These are phyloP conservation scores for Dioscorea cayenensis DNA, from an alignment of 116 monocot genomes.

Conservation along the genomic window DNA sequence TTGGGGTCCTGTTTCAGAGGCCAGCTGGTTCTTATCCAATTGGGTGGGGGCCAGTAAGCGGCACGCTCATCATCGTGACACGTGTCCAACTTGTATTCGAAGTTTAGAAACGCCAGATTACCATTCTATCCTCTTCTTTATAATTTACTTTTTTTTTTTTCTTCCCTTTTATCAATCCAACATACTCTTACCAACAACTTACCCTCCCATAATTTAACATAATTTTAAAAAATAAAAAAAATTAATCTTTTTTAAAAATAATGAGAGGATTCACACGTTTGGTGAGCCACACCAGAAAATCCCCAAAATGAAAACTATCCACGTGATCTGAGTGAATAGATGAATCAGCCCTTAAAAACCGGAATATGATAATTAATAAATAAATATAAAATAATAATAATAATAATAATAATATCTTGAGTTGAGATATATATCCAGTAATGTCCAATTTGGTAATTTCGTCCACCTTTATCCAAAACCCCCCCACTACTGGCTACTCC, in stretches of 20 bases:
- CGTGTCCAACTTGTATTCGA: background rate
- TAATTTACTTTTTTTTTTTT: background rate
- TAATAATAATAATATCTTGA: too few relatives aligned
- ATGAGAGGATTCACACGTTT: too few relatives aligned
- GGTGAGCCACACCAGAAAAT: too few relatives aligned
- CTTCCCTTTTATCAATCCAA: too few relatives aligned
- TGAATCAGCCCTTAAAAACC: background rate
- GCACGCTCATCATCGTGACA: background rate
- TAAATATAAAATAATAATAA: too few relatives aligned
- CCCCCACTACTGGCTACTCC: background rate
- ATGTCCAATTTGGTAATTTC: background rate
- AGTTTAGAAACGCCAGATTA: background rate
- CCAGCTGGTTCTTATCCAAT: background rate
- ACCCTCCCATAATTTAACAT: too few relatives aligned
- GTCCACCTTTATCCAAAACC: background rate
- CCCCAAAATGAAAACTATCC: background rate
- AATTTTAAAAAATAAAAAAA: too few relatives aligned
- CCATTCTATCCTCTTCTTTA: background rate
- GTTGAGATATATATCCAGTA: too few relatives aligned
- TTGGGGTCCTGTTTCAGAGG: background rate
- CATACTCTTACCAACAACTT: too few relatives aligned
- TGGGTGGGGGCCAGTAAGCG: background rate
- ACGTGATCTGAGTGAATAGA: background rate
- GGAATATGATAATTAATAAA: too few relatives aligned
- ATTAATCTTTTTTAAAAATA: too few relatives aligned